Percentiles rank a stretch among this genome's conserved stretches.
phyloP scores from a whole-genome alignment of 1,284 basidiomycete species.

The Puccinia horiana region DNA sequence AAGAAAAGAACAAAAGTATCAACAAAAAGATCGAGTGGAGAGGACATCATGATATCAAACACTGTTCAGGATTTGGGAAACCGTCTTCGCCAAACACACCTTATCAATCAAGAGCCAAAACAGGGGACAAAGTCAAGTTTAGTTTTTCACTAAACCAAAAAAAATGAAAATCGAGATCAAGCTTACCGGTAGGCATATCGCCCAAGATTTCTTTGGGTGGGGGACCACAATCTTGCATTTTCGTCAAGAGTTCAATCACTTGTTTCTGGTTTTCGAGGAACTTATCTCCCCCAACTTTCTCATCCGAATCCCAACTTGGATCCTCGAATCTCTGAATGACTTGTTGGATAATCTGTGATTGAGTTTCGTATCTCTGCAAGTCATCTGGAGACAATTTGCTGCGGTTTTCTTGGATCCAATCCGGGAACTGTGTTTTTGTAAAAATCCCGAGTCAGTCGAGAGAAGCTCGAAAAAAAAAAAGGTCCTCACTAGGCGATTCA shows the following conservation, averaged over 20 bases:
- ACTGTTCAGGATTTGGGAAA: constrained; percentile 47
- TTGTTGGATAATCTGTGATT: constrained; percentile 67
- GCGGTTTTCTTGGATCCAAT: constrained; percentile 69
- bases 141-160: neutral
- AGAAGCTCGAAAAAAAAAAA: constrained; percentile 24
- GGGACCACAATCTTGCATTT: constrained; percentile 83
- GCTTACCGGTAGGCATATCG: constrained; percentile 72
- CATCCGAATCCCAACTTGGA: constrained; percentile 59
- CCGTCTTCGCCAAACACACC: constrained; percentile 44
- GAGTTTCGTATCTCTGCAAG: constrained; percentile 69
- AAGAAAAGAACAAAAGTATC: neutral
- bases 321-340: constrained; percentile 76
- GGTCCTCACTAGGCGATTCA: constrained; percentile 76
- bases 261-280: constrained; percentile 67
- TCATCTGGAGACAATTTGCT: constrained; percentile 66
- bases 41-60: constrained; percentile 2
- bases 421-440: constrained; percentile 67
- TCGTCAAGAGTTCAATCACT: constrained; percentile 62
- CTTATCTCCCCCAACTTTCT: constrained; percentile 60
- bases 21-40: neutral
- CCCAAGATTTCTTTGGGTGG: constrained; percentile 91
- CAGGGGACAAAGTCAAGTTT: neutral
- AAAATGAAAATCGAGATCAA: neutral
- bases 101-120: neutral
- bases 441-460: neutral